These are phyloP conservation scores for Triadica sebifera DNA, from an alignment of 345 rosid species.

Conservation along the genomic window DNA sequence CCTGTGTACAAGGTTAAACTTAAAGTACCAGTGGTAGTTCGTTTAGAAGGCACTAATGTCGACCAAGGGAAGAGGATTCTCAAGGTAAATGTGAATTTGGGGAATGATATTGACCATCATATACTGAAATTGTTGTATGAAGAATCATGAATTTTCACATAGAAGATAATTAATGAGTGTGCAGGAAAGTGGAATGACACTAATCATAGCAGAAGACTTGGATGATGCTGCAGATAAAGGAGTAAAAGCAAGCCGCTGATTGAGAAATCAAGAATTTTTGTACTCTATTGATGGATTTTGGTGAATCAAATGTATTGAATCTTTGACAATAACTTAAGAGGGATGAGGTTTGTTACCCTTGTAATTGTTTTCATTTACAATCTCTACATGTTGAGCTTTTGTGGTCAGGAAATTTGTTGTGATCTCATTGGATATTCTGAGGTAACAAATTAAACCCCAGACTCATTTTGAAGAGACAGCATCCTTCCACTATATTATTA, in stretches of 20 bases:
- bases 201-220: slow-evolving; percentile 89
- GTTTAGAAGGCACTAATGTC: slow-evolving; percentile 67
- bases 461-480: neutral
- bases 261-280: slow-evolving; percentile 12
- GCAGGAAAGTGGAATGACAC: slow-evolving; percentile 92
- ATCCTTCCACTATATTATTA: neutral
- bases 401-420: neutral
- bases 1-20: slow-evolving; percentile 58
- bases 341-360: neutral
- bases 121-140: neutral
- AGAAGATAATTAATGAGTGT: slow-evolving; percentile 1
- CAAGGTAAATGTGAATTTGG: slow-evolving; percentile 46
- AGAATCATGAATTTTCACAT: neutral
- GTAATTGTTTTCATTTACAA: neutral
- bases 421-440: neutral
- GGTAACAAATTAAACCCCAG: neutral
- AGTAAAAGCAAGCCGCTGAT: slow-evolving; percentile 42
- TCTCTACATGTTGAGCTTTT: neutral
- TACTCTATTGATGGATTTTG: slow-evolving; percentile 1
- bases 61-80: slow-evolving; percentile 89
- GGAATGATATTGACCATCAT: slow-evolving; percentile 7
- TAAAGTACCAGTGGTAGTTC: slow-evolving; percentile 90
- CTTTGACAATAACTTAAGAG: slow-evolving; percentile 13
- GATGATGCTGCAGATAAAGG: slow-evolving; percentile 99
- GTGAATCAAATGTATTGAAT: neutral